Base-by-base conservation (phyloP, 2,329 filamentous ascomycete genomes). In the Xylaria sp. region DNA sequence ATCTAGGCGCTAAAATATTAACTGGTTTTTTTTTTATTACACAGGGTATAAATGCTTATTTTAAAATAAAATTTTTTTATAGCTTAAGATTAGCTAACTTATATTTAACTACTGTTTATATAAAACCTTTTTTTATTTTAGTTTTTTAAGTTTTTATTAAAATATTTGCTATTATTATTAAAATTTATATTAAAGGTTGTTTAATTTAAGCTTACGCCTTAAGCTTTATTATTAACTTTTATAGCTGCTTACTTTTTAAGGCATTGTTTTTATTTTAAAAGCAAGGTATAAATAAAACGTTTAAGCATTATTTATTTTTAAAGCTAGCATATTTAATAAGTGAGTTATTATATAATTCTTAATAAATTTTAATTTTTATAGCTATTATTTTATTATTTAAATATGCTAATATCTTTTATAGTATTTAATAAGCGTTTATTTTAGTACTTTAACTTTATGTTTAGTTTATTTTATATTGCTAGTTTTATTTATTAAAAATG, bases 211-310 rank as follows among this genome's bases (percentile, higher is more conserved):
- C 35, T 40, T 10, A 40, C 6, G 35, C 35, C 35, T 10, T 3
- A 40, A 10, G 35, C 35, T 40, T 40, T 10, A 10, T 40, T 10
- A 40, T 10, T 73, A 71, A 78, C 75, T 72, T 66, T 72, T 69
- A 79, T 71, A 72, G 75, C 76, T 75, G 75, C 76, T 74, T 79
- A 80, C 76, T 80, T 74, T 71, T 75, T 72, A 78, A 72, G 71
- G 78, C 77, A 78, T 81, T 72, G 76, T 77, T 78, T 79, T 75
- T 79, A 79, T 76, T 72, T 74, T 78, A 74, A 77, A 73, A 76
- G 42, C 58, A 8, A 50, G 25, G 23, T 62, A 61, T 66, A 9
- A 18, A 13, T 66, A 25, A 8, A 21, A 61, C n/a, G 29, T 13
- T 60, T 66, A 18, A 61, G 32, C 35, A 40, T 29, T 23, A 51